Base-by-base conservation (phyloP, 495 filamentous ascomycete genomes). In the Polyplosphaeria fusca region DNA sequence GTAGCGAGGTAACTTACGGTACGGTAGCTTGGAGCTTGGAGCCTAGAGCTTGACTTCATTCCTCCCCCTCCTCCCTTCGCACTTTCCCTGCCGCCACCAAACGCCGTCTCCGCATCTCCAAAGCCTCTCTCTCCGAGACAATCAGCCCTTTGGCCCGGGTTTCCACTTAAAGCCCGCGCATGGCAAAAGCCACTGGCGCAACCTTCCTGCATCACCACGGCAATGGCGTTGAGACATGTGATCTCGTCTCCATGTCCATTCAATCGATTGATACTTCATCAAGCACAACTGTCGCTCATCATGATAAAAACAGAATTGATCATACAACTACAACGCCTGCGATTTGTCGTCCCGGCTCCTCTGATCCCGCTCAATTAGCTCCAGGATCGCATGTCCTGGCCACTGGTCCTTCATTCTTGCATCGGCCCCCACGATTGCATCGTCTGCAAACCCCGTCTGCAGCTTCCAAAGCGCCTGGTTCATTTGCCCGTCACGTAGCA, bases 401-500 rank as follows among this genome's bases (percentile, higher is more conserved):
- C 32, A 9, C 30, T 40, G 16, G n/a, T 5, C 19, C 39, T 42
- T 25, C 24, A 14, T 18, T 18, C 49, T 30, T 11, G 28, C 37
- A 13, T 28, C 28, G 16, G 39, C 50, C n/a, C 46, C 58, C 7
- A 43, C 52, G 19, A 30, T 39, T 27, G 46, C 47, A 27, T 61
- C 45, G 12, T 61, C 58, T 19, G 9, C 39, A 56, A 58, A 58
- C 19, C 28, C 37, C 40, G 37, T 55, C 55, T 63, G 60, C 35
- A 63, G 22, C 49, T 63, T 63, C 60, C 60, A 63, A 16, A 58
- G 5, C 26, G 38, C 54, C 13, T 37, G 16, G 18, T 39, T 45
- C 3, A 35, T 0, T n/a, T 41, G 19, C 14, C 19, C 37, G 14
- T 18, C 37, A 24, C 55, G 58, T 38, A 61, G 26, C 2, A 61